Evolutionary conservation across 371 early-diverging fungal genomes (phyloP), one percentile per base, ranked within the genome.

Genomic region (Lichtheimia hyalospora): DNA sequence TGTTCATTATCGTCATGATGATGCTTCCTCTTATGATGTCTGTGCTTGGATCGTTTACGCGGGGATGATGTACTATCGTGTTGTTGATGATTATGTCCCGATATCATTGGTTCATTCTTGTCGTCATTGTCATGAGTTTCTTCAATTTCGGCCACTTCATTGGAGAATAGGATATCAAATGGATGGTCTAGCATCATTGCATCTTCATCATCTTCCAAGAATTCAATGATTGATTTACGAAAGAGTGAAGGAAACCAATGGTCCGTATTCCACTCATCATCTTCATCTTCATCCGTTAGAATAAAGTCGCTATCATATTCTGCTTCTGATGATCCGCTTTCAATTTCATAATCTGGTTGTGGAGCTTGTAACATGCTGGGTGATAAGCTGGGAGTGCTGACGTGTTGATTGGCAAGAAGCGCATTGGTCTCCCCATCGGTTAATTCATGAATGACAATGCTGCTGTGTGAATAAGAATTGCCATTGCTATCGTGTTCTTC

Each of bases 221-320:
- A 51, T 44, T 60, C 65, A 41, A 65, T 65, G 8, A 54, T 51
- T 0, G 65, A 65, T 27, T 51, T 49, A 23, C 60, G 60, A 13
- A 59, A 34, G 23, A 65, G 40, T 34, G 65, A 65, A 12, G 65
- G 60, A 57, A 65, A 65, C 65, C 60, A 65, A 34, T 62, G 57
- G 5, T 66, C 67, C 8, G 63, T 56, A 15, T 59, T 49, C 25
- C 57, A 41, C 18, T 65, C 60, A 7, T 61, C 60, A 21, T 42
- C 42, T 3, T 51, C 48, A 10, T 63, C 62, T 14, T 62, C 58
- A 14, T 62, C 55, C 1, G 46, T 53, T 4, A 14, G 20, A 18
- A 27, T 23, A 18, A 12, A 8, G 16, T 60, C 50, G 15, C 49
- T 20, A 8, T 56, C 60, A 12, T 60, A 60, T 16, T 52, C 49